Evolutionary conservation across 768 basidiomycete genomes (phyloP), one percentile per base, ranked within the genome.

Genomic region (Amanita thiersii): DNA sequence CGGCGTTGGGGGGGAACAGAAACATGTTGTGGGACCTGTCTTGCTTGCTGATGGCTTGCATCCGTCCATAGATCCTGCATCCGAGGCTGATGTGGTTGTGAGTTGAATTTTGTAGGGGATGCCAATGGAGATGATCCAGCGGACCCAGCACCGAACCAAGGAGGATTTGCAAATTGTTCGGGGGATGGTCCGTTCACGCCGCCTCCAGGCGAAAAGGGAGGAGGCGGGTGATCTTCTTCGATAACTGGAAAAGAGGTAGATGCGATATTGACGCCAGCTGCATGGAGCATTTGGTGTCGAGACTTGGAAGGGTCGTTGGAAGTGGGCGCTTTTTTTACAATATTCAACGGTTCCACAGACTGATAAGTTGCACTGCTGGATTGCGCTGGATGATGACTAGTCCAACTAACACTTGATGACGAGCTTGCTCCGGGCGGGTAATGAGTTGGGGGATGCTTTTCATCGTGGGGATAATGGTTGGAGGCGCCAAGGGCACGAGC

Each of bases 111-210:
- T 19, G 26, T 39, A 11, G 38, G 38, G 23, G 30, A 20, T 14
- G 17, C 56, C 58, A 70, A 71, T 5, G 66, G 62, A 0, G 72
- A 70, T 2, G 72, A 68, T 15, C 57, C 61, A 35, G 40, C 47
- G 17, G 44, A 54, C 24, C 24, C 52, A 50, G 58, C 54, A 11
- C 52, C 55, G 15, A 54, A 52, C 20, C 55, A 46, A 5, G 37
- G 10, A n/a, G 31, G 9, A 28, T 45, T 44, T 5, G 24, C 17
- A n/a, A 26, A 3, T 18, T 34, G 40, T 42, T 42, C 45, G 10
- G 43, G 54, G 19, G 58, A 54, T 23, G 60, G 61, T 0, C 68
- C 70, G 45, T 70, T 64, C 0, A 60, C 49, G 18, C 58, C 8
- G 58, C 52, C 1, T 60, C 41, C 10, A 58, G 52, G 49, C 68